Percentiles rank a stretch among this genome's conserved stretches.
Conservation (phyloP, 164 flowering plant genomes). For the Akebia trifoliata region DNA sequence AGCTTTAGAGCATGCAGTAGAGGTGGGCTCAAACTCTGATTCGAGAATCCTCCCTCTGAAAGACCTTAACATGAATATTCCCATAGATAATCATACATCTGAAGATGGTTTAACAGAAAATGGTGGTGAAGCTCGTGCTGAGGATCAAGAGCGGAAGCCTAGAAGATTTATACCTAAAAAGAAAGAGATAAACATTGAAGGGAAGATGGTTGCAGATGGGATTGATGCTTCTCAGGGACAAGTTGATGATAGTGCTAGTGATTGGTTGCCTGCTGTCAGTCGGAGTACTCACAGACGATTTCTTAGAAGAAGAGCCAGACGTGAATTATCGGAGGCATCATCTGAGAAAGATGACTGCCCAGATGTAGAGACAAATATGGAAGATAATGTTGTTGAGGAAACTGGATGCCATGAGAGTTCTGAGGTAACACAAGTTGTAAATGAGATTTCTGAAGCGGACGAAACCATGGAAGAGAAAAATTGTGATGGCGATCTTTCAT, state of each 20-base stretch:
- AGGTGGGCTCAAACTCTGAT: conserved; percentile 24
- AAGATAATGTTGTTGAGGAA: conserved; percentile 19
- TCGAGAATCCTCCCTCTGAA: conserved; percentile 81
- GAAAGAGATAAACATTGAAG: conserved; percentile 63
- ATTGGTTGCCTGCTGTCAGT: conserved; percentile 86
- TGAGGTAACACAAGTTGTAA: conserved; percentile 15
- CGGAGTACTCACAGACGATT: conserved; percentile 84
- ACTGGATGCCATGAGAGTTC: conserved; percentile 11
- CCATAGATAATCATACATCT: conserved; percentile 24
- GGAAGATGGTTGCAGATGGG: conserved; percentile 81
- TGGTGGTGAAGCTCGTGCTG: conserved; percentile 28
- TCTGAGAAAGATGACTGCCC: conserved; percentile 33
- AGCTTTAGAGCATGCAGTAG: conserved; percentile 62
- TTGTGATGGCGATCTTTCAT: conserved; percentile 36
- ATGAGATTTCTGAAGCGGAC: conserved; percentile 23
- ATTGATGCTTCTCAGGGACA: conserved; percentile 85
- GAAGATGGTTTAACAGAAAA: conserved; percentile 29
- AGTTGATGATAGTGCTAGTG: conserved; percentile 50
- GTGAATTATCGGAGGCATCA: conserved; percentile 41
- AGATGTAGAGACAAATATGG: conserved; percentile 24
- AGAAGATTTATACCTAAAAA: conserved; percentile 41
- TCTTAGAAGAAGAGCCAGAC: conserved; percentile 76
- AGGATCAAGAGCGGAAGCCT: conserved; percentile 31
- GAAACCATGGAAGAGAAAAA: conserved; percentile 13
- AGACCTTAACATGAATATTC: conserved; percentile 53